phyloP scores from a whole-genome alignment of 805 yeast genomes.

The Candida mattraensis region DNA sequence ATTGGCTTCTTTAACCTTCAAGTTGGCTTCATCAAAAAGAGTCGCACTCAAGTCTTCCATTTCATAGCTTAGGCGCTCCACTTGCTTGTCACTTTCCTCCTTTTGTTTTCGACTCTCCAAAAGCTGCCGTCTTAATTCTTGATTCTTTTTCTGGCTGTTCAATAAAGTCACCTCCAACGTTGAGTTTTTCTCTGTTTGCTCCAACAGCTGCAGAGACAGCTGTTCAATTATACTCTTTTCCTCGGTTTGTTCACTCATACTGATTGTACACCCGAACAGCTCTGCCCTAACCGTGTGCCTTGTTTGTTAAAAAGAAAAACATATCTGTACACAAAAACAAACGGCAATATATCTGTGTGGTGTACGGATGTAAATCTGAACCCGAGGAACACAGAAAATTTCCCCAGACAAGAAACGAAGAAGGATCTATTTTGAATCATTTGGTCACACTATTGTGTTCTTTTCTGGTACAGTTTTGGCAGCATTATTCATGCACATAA shows the following conservation, averaged over 20 bases:
- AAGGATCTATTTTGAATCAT: no score
- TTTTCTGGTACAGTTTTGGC: no score
- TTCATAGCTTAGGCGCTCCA: constrained; percentile 61
- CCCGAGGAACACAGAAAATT: no score
- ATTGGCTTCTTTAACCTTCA: constrained; percentile 79
- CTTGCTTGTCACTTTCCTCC: constrained; percentile 56
- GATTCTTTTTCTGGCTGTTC: constrained; percentile 26
- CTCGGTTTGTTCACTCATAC: no score
- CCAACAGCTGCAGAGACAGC: constrained; percentile 27
- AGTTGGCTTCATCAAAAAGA: constrained; percentile 79
- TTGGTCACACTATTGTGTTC: no score
- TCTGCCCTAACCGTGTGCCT: no score
- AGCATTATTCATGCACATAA: no score
- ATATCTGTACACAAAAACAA: no score
- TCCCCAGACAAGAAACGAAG: no score
- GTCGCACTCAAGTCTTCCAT: constrained; percentile 79
- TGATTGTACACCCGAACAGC: not conserved
- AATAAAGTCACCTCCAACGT: constrained; percentile 33
- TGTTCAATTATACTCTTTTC: constrained; percentile 21
- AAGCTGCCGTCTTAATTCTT: constrained; percentile 35
- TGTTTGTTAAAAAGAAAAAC: no score
- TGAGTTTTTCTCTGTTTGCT: constrained; percentile 26
- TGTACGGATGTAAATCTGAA: no score
- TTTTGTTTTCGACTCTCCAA: constrained; percentile 36
- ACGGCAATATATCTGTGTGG: no score